These are phyloP conservation scores for Leptographium galeiforme DNA, from an alignment of 2,329 filamentous ascomycete species.

Conservation along the genomic window DNA sequence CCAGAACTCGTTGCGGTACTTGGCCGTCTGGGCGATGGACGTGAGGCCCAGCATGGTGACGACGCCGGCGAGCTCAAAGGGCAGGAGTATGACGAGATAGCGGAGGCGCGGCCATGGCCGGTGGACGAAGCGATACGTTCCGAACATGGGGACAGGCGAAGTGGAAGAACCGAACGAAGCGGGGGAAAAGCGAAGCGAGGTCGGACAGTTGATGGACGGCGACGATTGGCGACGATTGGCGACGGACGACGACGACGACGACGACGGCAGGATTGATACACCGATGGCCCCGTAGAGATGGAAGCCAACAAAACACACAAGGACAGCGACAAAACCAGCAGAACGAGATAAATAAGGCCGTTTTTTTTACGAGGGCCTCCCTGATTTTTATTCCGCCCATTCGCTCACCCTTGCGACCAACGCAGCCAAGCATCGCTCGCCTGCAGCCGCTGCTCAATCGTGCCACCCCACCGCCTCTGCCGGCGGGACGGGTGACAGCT, in stretches of 20 bases:
- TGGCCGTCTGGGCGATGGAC: slow-evolving; percentile 58
- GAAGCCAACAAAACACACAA: background rate
- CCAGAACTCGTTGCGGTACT: slow-evolving; percentile 62
- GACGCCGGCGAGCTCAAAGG: slow-evolving; percentile 51
- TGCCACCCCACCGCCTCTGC: background rate
- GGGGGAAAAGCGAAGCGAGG: background rate
- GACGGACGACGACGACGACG: background rate
- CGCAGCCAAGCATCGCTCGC: background rate
- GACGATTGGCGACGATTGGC: background rate
- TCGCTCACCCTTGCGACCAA: too few relatives aligned
- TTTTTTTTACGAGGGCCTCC: background rate
- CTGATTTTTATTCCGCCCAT: background rate
- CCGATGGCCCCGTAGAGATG: too few relatives aligned
- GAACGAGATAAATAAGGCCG: too few relatives aligned
- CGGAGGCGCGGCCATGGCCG: slow-evolving; percentile 44
- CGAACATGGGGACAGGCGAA: slow-evolving; percentile 10
- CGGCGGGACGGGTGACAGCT: background rate
- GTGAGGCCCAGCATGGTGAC: slow-evolving; percentile 57
- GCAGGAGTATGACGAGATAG: slow-evolving; percentile 49
- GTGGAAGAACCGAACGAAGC: background rate
- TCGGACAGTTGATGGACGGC: too few relatives aligned
- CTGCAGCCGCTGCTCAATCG: background rate
- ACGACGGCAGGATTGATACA: background rate
- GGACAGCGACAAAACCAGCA: background rate
- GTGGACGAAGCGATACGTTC: slow-evolving; percentile 42